A percentile compares a stretch with the other conserved stretches of the same genome.
These are phyloP conservation scores for Candida pseudofarinosa DNA, from an alignment of 805 yeast species.

Conservation along the genomic window DNA sequence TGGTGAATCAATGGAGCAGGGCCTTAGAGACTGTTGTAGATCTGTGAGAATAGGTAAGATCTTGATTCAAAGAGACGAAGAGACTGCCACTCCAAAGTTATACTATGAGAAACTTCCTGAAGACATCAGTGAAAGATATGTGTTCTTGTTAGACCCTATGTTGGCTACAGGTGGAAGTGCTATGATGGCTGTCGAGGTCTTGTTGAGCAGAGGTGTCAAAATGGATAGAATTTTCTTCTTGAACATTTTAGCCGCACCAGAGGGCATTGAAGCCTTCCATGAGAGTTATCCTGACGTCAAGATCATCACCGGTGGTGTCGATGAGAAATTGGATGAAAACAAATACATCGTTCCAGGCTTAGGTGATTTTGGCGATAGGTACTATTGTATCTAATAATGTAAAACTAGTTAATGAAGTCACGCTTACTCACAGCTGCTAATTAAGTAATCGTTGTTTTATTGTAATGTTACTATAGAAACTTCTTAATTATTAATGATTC, in stretches of 20 bases:
- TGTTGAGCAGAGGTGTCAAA: slow-evolving; percentile 80
- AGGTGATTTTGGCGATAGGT: slow-evolving; percentile 98
- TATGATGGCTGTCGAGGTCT: slow-evolving; percentile 91
- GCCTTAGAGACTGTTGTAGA: slow-evolving; percentile 94
- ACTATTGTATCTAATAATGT: slow-evolving; percentile 68
- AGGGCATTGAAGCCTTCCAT: slow-evolving; percentile 79
- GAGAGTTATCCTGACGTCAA: slow-evolving; percentile 76
- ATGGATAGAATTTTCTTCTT: slow-evolving; percentile 84
- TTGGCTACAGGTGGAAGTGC: slow-evolving; percentile 99
- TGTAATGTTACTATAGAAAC: background rate
- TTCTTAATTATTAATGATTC: background rate
- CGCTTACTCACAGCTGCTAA: background rate
- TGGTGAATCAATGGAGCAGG: slow-evolving; percentile 99
- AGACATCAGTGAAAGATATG: slow-evolving; percentile 84
- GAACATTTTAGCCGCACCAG: slow-evolving; percentile 91
- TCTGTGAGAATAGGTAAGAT: slow-evolving; percentile 96
- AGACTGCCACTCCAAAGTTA: slow-evolving; percentile 87
- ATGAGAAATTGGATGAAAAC: slow-evolving; percentile 77
- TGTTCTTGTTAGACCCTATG: slow-evolving; percentile 92
- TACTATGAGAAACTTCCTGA: slow-evolving; percentile 93
- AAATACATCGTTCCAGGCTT: slow-evolving; percentile 90
- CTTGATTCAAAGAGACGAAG: slow-evolving; percentile 96
- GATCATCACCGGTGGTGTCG: slow-evolving; percentile 92
- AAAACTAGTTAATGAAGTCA: too few species aligned
- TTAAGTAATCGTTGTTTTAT: background rate